Percentiles rank a stretch among this genome's conserved stretches.
phyloP scores from a whole-genome alignment of 768 basidiomycete genomes.

The Lentinula sp. region DNA sequence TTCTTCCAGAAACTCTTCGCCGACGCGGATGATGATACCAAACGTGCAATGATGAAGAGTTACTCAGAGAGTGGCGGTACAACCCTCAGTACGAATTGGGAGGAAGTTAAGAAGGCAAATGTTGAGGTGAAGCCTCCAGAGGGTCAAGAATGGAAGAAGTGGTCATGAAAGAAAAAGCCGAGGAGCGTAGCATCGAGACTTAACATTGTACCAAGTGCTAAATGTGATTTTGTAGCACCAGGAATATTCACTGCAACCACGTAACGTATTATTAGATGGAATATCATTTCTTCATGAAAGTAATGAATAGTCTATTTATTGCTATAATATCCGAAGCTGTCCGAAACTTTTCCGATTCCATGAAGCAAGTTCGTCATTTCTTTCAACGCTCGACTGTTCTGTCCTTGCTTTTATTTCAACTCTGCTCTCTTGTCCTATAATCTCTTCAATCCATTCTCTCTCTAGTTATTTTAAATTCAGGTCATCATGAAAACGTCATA shows the following conservation, averaged over 20 bases:
- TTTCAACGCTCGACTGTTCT: background rate
- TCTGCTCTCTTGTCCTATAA: too few species aligned
- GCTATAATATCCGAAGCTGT: background rate
- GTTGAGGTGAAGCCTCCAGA: conserved; percentile 80
- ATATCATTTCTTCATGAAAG: too few species aligned
- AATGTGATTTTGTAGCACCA: too few species aligned
- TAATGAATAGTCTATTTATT: background rate
- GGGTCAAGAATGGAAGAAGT: conserved; percentile 82
- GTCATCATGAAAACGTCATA: background rate
- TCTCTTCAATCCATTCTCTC: too few species aligned
- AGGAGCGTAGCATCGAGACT: too few species aligned
- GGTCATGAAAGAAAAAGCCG: conserved; percentile 25
- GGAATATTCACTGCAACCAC: too few species aligned
- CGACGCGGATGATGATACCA: conserved; percentile 88
- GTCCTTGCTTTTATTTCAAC: background rate
- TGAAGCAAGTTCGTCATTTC: background rate
- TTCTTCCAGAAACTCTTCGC: conserved; percentile 92
- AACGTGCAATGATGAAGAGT: conserved; percentile 96
- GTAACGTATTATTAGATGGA: too few species aligned
- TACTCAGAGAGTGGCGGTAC: conserved; percentile 95
- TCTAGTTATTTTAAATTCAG: too few species aligned
- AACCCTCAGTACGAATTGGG: conserved; percentile 94
- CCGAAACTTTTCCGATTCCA: background rate
- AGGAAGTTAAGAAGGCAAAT: conserved; percentile 64
- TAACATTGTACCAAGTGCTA: too few species aligned